phyloP scores from a whole-genome alignment of 1,139 yeast genomes.

The Geotrichum europaeum region DNA sequence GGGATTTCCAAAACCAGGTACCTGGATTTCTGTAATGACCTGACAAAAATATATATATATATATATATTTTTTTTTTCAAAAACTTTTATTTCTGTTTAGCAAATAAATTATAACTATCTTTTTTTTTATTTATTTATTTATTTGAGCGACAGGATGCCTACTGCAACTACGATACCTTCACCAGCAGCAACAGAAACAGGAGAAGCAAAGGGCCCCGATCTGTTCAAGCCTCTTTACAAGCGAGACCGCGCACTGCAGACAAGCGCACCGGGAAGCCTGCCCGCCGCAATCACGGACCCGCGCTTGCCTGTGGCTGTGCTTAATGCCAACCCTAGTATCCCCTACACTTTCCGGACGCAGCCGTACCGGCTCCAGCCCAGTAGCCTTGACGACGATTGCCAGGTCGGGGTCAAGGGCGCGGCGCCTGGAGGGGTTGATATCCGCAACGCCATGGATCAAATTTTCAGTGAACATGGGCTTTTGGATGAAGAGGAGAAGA shows the following conservation, averaged over 20 bases:
- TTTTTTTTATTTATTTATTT: not conserved
- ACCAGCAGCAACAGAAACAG: not conserved
- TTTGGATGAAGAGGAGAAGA: not conserved
- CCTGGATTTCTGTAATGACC: not conserved
- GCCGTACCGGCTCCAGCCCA: not conserved
- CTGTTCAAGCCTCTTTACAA: conserved; percentile 17
- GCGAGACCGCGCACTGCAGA: conserved; percentile 6
- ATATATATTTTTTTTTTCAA: not conserved
- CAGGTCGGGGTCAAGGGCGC: not conserved
- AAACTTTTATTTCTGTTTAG: not conserved
- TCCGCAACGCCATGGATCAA: not conserved
- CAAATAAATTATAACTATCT: not conserved
- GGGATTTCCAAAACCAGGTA: not conserved
- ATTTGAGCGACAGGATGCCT: not conserved
- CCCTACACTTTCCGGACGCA: not conserved
- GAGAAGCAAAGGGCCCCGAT: conserved; percentile 1
- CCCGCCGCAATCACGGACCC: conserved; percentile 10
- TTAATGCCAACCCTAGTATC: not conserved
- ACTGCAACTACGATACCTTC: not conserved
- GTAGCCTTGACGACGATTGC: too few species aligned
- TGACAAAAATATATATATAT: not conserved
- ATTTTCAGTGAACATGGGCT: conserved; percentile 1
- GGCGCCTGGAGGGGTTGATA: not conserved
- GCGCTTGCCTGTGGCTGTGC: not conserved
- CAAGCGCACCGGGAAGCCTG: conserved; percentile 1